Evolutionary conservation across 345 rosid species (phyloP).

Genomic region (Hypericum androsaemum): DNA sequence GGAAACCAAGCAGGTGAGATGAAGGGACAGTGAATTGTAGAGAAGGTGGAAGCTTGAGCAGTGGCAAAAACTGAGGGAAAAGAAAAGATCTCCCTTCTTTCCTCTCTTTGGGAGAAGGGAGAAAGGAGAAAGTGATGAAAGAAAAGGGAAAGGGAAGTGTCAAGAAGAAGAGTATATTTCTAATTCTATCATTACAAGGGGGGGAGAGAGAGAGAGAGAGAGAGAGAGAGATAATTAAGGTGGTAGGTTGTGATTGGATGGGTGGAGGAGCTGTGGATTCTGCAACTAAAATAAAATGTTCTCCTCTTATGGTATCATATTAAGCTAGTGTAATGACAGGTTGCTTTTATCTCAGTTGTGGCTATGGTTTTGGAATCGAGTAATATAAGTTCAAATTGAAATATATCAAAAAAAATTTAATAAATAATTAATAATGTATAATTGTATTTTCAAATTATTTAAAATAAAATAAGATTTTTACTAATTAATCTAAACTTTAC

Average conservation of each 20-base stretch:
- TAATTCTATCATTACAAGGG: not conserved
- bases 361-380: too few species aligned
- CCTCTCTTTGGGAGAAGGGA: constrained; percentile 11
- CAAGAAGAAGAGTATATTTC: not conserved
- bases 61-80: constrained; percentile 6
- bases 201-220: not conserved
- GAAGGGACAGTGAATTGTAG: constrained; percentile 10
- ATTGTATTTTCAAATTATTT: too few species aligned
- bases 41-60: not conserved
- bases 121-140: constrained; percentile 16
- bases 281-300: constrained; percentile 26
- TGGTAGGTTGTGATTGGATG: constrained; percentile 44
- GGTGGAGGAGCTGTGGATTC: constrained; percentile 28
- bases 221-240: constrained; percentile 13
- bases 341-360: too few species aligned
- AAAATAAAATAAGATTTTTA: too few species aligned
- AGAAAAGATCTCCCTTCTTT: constrained; percentile 20
- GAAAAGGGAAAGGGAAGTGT: not conserved
- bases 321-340: too few species aligned
- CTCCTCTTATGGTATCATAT: constrained; percentile 17
- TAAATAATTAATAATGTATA: too few species aligned
- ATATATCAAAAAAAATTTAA: too few species aligned
- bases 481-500: too few species aligned
- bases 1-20: constrained; percentile 12
- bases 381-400: too few species aligned